phyloP scores from a whole-genome alignment of 2,329 filamentous ascomycete species.

The Fusarium ramigenum region DNA sequence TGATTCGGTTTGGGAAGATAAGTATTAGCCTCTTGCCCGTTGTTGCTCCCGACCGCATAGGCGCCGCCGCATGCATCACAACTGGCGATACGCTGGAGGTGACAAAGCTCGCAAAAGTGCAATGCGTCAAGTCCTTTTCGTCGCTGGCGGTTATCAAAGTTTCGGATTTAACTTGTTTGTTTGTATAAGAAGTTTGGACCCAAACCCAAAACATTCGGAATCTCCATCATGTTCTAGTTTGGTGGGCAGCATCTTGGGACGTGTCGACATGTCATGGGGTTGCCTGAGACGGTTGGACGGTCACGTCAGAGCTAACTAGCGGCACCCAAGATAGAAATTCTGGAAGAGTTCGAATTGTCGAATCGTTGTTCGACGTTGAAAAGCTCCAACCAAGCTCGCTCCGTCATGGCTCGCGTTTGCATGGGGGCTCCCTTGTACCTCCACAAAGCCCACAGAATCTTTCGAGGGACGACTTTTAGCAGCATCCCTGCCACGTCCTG shows the following conservation, averaged over 20 bases:
- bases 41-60: neutral
- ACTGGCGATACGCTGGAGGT: constrained; percentile 31
- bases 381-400: constrained; percentile 30
- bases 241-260: constrained; percentile 15
- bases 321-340: constrained; percentile 38
- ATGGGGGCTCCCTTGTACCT: constrained; percentile 33
- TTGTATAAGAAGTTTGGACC: constrained; percentile 2
- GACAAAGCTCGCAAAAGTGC: neutral
- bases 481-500: constrained; percentile 26
- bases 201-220: constrained; percentile 13
- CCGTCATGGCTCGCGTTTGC: constrained; percentile 31
- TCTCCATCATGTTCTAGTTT: constrained; percentile 25
- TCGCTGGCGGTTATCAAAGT: constrained; percentile 30
- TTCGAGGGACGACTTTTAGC: constrained; percentile 11
- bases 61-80: constrained; percentile 9
- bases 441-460: constrained; percentile 38
- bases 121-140: constrained; percentile 5
- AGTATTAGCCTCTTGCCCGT: neutral
- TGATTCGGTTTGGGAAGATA: neutral
- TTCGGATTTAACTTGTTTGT: constrained; percentile 17
- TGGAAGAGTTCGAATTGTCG: constrained; percentile 47
- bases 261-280: constrained; percentile 40
- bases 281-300: constrained; percentile 29
- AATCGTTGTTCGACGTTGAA: constrained; percentile 35
- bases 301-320: constrained; percentile 42